phyloP scores from a whole-genome alignment of 2,329 filamentous ascomycete genomes.

The Bipolaris cookei region DNA sequence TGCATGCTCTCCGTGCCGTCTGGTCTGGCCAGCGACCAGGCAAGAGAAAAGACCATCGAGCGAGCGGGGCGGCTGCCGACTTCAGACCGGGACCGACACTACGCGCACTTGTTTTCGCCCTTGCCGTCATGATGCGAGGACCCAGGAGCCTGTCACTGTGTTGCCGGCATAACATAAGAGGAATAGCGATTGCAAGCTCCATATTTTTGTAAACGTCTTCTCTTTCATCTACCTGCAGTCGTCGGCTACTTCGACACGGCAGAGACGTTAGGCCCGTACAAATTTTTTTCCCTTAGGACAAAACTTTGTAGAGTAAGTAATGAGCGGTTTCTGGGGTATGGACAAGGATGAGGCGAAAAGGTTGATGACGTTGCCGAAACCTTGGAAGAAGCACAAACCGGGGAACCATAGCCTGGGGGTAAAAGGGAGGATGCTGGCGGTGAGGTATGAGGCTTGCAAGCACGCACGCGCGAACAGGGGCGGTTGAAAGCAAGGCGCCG shows the following conservation, averaged over 20 bases:
- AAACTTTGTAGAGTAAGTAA: no score
- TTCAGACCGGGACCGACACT: slow-evolving; percentile 29
- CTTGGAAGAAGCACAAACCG: slow-evolving; percentile 14
- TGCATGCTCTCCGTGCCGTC: slow-evolving; percentile 38
- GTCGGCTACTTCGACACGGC: slow-evolving; percentile 20
- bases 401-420: slow-evolving; percentile 23
- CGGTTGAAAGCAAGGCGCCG: slow-evolving; percentile 22
- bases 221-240: background rate
- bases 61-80: slow-evolving; percentile 27
- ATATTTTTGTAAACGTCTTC: slow-evolving; percentile 5
- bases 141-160: slow-evolving; percentile 38
- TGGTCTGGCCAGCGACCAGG: slow-evolving; percentile 13
- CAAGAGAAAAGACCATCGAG: slow-evolving; percentile 17
- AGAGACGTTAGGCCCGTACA: slow-evolving; percentile 16
- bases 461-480: slow-evolving; percentile 21
- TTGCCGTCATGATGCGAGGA: slow-evolving; percentile 46
- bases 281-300: background rate
- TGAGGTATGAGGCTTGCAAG: slow-evolving; percentile 33
- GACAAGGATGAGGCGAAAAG: background rate
- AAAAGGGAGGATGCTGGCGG: slow-evolving; percentile 30
- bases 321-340: background rate
- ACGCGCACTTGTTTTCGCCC: slow-evolving; percentile 9
- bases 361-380: slow-evolving; percentile 9
- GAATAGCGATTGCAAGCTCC: slow-evolving; percentile 17
- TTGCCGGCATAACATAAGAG: slow-evolving; percentile 23